phyloP scores from a whole-genome alignment of 345 rosid species.

The Hibiscus tridactylites region DNA sequence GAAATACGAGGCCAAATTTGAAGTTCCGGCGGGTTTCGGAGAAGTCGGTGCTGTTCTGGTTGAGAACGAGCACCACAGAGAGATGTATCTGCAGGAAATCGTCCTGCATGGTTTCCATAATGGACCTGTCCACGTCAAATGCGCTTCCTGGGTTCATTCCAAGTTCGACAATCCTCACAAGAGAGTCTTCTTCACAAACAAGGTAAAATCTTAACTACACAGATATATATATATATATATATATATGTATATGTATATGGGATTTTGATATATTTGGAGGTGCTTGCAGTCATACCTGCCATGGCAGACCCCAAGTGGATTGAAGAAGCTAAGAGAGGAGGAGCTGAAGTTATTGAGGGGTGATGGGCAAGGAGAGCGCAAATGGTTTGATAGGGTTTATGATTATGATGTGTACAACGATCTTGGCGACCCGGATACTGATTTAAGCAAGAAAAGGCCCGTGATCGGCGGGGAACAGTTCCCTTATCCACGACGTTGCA shows the following conservation, averaged over 20 bases:
- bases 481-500: constrained; percentile 50
- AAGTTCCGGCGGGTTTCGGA: constrained; percentile 46
- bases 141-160: constrained; percentile 59
- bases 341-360: constrained; percentile 52
- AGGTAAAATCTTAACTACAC: constrained; percentile 17
- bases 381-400: constrained; percentile 44
- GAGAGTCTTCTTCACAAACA: constrained; percentile 56
- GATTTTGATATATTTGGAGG: too few relatives aligned
- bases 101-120: constrained; percentile 28
- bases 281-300: constrained; percentile 47
- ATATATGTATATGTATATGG: too few relatives aligned
- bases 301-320: constrained; percentile 49
- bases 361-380: constrained; percentile 54
- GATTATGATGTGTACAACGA: constrained; percentile 82
- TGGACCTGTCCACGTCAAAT: constrained; percentile 32
- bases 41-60: constrained; percentile 48
- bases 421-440: constrained; percentile 52
- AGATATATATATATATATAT: too few relatives aligned
- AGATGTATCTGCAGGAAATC: constrained; percentile 45
- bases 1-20: constrained; percentile 47
- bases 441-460: constrained; percentile 11
- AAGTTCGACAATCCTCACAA: constrained; percentile 36
- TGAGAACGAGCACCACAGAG: constrained; percentile 70
- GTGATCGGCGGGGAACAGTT: constrained; percentile 4
- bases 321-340: constrained; percentile 40